A percentile compares a stretch with the other conserved stretches of the same genome.
These are phyloP conservation scores for Benincasa hispida DNA, from an alignment of 306 rosid species.

Conservation along the genomic window DNA sequence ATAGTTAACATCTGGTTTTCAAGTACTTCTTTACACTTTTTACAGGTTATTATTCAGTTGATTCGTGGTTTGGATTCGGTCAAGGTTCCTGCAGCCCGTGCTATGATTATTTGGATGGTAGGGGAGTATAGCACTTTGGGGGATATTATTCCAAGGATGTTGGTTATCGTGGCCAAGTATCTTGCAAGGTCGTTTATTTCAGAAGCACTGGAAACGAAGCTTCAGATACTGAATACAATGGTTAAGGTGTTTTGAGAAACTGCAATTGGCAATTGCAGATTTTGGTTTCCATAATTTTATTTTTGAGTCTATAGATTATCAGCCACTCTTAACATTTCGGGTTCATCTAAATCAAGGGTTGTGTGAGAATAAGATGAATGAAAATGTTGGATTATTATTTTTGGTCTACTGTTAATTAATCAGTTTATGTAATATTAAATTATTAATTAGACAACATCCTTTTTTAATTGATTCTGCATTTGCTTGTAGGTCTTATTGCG, in stretches of 20 bases:
- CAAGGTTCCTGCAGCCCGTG: conserved; percentile 83
- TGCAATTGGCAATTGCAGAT: background rate
- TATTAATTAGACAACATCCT: background rate
- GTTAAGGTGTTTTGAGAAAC: conserved; percentile 43
- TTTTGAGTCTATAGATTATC: background rate
- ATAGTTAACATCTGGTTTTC: background rate
- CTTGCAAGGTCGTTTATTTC: conserved; percentile 73
- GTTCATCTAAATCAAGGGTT: background rate
- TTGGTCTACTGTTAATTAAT: background rate
- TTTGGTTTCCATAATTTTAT: background rate
- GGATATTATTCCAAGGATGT: conserved; percentile 62
- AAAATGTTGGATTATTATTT: background rate
- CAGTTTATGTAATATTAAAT: background rate
- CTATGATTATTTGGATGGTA: conserved; percentile 84
- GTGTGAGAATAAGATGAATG: background rate
- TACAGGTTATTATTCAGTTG: conserved; percentile 69
- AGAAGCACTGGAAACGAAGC: conserved; percentile 77
- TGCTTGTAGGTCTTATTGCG: conserved; percentile 47
- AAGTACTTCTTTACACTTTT: conserved; percentile 14
- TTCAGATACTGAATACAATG: conserved; percentile 74
- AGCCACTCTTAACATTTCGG: background rate
- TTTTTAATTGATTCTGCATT: conserved; percentile 12
- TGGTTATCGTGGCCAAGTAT: conserved; percentile 65
- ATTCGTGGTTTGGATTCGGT: conserved; percentile 61
- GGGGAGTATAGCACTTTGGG: conserved; percentile 90